Base-by-base conservation (phyloP, 2,329 filamentous ascomycete genomes). In the Xylariaceae sp. region DNA sequence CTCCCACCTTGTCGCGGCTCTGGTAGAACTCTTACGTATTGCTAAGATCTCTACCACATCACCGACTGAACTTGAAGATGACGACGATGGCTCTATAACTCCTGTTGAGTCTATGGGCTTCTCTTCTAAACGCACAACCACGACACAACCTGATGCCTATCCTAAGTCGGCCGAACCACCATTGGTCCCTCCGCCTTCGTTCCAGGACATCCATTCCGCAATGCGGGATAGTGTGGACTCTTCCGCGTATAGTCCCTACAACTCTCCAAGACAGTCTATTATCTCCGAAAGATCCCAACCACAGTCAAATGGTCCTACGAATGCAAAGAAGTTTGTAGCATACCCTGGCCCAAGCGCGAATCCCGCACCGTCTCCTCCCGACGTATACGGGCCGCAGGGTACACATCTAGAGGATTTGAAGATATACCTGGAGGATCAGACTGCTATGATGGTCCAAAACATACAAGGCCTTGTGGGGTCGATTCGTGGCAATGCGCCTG, bases 11-110 rank as follows among this genome's bases (percentile, higher is more conserved):
- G 89, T 90, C 1, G 85, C 88, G 3, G 85, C 91, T 2, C 80
- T 97, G 29, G 85, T 99, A 26, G 91, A 96, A 64, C 79, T 97
- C 11, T 78, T 96, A 51, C 87, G 89, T 47, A 76, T 82, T 4
- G 91, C 90, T 65, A 96, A 95, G 73, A 89, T 97, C 61, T 82
- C 87, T 34, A 78, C 84, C 6, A 94, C 89, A 0, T 85, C 88
- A 1, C 79, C 79, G 1, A 83, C 83, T 45, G 89, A 95, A 65
- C 74, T 94, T n/a, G 87, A 90, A 51, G 83, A 88, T 27, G 87
- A 90, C 8, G 86, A 90, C 49, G 86, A 90, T 50, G 83, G 80
- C 50, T 80, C 78, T 6, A 72, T 83, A 7, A 84, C 82, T 4
- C 84, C 86, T 0, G 78, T 86, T 41, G 85, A 88, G 54, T 85